A percentile compares a stretch with the other conserved stretches of the same genome.
These are phyloP conservation scores for Jaenimonas drosophilae DNA, from an alignment of 208 protist genomes.

Conservation along the genomic window DNA sequence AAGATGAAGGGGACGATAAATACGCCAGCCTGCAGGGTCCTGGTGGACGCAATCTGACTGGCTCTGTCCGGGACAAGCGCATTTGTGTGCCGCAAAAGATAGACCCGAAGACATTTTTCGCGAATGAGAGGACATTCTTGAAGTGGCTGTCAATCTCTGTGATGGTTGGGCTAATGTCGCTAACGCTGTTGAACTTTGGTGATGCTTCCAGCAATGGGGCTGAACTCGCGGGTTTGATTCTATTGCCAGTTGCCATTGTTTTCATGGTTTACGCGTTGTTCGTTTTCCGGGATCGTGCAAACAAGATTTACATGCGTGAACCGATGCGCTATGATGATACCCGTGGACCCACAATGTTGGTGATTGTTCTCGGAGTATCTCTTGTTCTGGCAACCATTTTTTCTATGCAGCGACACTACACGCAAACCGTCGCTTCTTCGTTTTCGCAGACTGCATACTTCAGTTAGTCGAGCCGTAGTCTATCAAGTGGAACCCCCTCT, in stretches of 20 bases:
- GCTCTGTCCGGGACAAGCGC: conserved; percentile 78
- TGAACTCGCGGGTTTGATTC: conserved; percentile 68
- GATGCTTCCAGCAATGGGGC: conserved; percentile 67
- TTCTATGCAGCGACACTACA: conserved; percentile 78
- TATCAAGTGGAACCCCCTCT: not conserved
- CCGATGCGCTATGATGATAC: conserved; percentile 89
- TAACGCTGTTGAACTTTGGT: conserved; percentile 80
- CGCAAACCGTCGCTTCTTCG: conserved; percentile 33
- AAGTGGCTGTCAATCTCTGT: conserved; percentile 90
- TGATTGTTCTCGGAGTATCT: conserved; percentile 66
- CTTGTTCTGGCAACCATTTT: conserved; percentile 77
- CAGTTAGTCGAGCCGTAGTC: conserved; percentile 8
- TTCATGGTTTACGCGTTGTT: conserved; percentile 88
- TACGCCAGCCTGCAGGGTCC: conserved; percentile 67
- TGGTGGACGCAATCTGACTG: conserved; percentile 61
- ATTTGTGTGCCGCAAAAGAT: conserved; percentile 89
- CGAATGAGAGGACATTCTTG: conserved; percentile 89
- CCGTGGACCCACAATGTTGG: conserved; percentile 76
- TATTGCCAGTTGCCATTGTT: conserved; percentile 79
- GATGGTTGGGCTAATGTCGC: conserved; percentile 82
- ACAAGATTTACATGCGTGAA: conserved; percentile 90
- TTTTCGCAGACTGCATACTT: conserved; percentile 54
- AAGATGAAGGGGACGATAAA: conserved; percentile 81
- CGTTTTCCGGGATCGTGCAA: conserved; percentile 79
- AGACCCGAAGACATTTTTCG: conserved; percentile 90